These are phyloP conservation scores for Fusarium hainanense DNA, from an alignment of 2,329 filamentous ascomycete species.

Conservation along the genomic window DNA sequence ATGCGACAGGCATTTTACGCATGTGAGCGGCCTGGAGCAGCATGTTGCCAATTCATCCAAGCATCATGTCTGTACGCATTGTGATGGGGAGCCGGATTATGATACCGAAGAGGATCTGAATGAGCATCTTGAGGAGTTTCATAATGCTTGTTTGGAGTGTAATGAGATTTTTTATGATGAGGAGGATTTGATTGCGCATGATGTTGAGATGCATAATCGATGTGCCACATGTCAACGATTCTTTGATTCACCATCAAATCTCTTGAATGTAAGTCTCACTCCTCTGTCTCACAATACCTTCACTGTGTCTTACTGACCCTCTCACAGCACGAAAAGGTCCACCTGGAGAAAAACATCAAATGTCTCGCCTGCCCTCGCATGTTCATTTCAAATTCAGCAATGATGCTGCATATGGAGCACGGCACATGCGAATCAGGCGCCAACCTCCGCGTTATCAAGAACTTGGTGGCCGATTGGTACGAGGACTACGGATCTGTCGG, in stretches of 20 bases:
- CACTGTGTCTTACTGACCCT: fast-evolving
- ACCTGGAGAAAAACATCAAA: conserved; percentile 12
- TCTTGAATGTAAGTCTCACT: conserved; percentile 16
- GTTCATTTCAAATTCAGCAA: conserved; percentile 37
- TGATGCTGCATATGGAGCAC: conserved; percentile 44
- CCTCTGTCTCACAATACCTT: fast-evolving
- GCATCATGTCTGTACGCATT: conserved; percentile 2
- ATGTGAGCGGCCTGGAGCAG: background rate
- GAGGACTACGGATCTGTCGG: conserved; percentile 10
- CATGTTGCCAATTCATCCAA: conserved; percentile 3
- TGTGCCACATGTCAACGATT: conserved; percentile 24
- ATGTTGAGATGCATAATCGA: conserved; percentile 18
- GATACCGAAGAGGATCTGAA: background rate
- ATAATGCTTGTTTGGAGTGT: conserved; percentile 1
- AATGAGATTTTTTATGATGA: background rate
- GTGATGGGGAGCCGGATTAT: background rate
- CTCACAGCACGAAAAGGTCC: conserved; percentile 34
- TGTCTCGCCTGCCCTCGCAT: conserved; percentile 33
- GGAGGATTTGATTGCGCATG: conserved; percentile 3
- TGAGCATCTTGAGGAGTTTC: background rate
- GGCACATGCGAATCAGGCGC: conserved; percentile 30
- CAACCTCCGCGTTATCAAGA: conserved; percentile 3
- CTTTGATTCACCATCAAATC: conserved; percentile 21
- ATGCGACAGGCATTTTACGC: conserved; percentile 8
- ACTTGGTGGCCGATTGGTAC: conserved; percentile 30